phyloP scores from a whole-genome alignment of 768 basidiomycete species.

The Daedalea quercina region DNA sequence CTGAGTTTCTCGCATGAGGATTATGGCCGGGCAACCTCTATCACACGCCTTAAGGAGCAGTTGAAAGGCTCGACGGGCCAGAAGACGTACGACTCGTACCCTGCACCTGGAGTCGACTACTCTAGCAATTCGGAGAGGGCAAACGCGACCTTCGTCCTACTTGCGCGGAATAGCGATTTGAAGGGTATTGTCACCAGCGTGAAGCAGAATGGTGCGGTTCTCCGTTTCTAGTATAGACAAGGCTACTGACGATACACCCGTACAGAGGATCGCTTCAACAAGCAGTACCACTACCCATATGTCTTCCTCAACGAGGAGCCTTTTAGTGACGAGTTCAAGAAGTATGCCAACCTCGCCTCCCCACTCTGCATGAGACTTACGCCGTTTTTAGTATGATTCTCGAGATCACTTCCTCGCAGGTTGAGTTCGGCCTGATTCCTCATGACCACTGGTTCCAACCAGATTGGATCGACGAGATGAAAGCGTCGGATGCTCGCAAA shows the following conservation, averaged over 20 bases:
- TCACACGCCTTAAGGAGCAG: slow-evolving; percentile 30
- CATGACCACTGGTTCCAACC: slow-evolving; percentile 78
- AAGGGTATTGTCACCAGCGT: slow-evolving; percentile 39
- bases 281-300: slow-evolving; percentile 66
- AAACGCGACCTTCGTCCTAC: slow-evolving; percentile 51
- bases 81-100: neutral
- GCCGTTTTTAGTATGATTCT: slow-evolving; percentile 41
- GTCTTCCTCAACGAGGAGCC: slow-evolving; percentile 82
- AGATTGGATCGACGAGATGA: slow-evolving; percentile 54
- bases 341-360: slow-evolving; percentile 29
- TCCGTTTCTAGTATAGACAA: neutral
- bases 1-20: slow-evolving; percentile 44
- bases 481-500: slow-evolving; percentile 39
- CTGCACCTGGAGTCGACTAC: slow-evolving; percentile 20
- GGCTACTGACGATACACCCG: neutral
- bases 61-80: neutral
- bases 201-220: slow-evolving; percentile 39
- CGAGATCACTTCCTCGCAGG: slow-evolving; percentile 52
- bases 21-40: slow-evolving; percentile 39
- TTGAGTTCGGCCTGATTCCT: slow-evolving; percentile 77
- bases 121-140: slow-evolving; percentile 29
- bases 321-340: slow-evolving; percentile 68
- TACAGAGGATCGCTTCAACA: slow-evolving; percentile 48
- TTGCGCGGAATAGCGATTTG: slow-evolving; percentile 41
- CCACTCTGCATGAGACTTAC: slow-evolving; percentile 22